Conservation (phyloP, 164 flowering plant genomes). For the Liquidambar formosana region DNA sequence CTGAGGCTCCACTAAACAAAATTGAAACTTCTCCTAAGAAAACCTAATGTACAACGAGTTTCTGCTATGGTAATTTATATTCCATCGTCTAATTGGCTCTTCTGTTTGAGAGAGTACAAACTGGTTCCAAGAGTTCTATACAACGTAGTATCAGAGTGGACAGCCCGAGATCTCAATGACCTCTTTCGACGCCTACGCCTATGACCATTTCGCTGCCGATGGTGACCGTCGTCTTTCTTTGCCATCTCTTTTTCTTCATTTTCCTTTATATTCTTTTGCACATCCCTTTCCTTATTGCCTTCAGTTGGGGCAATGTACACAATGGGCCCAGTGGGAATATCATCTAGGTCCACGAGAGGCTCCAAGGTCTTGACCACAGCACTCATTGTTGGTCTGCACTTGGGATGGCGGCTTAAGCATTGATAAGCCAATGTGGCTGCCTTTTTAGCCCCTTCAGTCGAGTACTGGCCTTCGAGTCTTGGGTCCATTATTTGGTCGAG, state of each 20-base stretch:
- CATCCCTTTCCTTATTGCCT: not conserved
- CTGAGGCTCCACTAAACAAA: too few relatives aligned
- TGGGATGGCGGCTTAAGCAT: constrained; percentile 67
- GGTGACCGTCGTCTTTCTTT: constrained; percentile 11
- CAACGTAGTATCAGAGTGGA: constrained; percentile 47
- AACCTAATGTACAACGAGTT: not conserved
- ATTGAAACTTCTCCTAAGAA: not conserved
- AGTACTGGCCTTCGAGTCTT: constrained; percentile 76
- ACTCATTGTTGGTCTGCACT: constrained; percentile 74
- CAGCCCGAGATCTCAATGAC: constrained; percentile 35
- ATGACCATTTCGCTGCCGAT: constrained; percentile 25
- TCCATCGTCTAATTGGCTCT: not conserved
- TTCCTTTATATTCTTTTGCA: not conserved
- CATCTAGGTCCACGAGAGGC: constrained; percentile 46
- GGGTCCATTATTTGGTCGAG: constrained; percentile 68
- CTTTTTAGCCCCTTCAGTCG: constrained; percentile 62
- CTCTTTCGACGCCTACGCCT: constrained; percentile 17
- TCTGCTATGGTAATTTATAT: not conserved
- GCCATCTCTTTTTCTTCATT: constrained; percentile 9
- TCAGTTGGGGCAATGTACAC: constrained; percentile 53
- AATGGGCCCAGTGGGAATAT: constrained; percentile 55
- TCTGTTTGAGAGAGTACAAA: constrained; percentile 20
- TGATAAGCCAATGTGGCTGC: constrained; percentile 70
- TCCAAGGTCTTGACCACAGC: constrained; percentile 64
- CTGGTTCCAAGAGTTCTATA: constrained; percentile 27